Base-by-base conservation (phyloP, 441 rosid genomes). In the Aquilaria agallochum region DNA sequence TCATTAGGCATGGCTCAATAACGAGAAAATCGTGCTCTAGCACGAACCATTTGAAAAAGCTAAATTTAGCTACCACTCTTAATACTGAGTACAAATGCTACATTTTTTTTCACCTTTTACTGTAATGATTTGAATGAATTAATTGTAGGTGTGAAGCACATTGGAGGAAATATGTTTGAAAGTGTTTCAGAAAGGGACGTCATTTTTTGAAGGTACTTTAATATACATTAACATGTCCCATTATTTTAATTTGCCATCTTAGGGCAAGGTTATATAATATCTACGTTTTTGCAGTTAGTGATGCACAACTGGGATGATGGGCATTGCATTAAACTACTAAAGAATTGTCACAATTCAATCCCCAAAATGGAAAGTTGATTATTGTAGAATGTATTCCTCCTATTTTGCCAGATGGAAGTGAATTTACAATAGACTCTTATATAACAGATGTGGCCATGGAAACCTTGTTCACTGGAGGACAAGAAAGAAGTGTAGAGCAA, bases 241-340 rank as follows among this genome's bases (percentile, higher is more conserved):
- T 20, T 20, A 20, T 20, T 20, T 20, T 20, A 20, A 20, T 20
- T 20, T 20, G 27, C 27, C 27, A 20, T 20, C 27, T 20, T 20
- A 20, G 27, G 27, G 27, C 27, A 20, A 20, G 27, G 27, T 20
- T 20, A 20, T 20, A 20, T 20, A 20, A 20, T 48, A 7, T 13
- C 3, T 34, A n/a, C 30, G 0, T 11, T 30, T 45, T 14, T 42
- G 14, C 32, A 71, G 70, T 46, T 47, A 8, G 14, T 51, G 0
- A 62, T 61, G n/a, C 74, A 71, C 5, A 56, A 71, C 3, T 71
- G 71, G 70, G 15, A 49, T 3, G 67, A 71, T 11, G 67, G 62
- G 31, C 11, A 20, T 6, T 71, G 70, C 60, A 31, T 66, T 7
- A 56, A 47, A 58, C 3, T 72, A 1, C 27, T 63, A 50, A 63